Evolutionary conservation across 768 basidiomycete genomes (phyloP).

Genomic region (Rhizopogon salebrosus): DNA sequence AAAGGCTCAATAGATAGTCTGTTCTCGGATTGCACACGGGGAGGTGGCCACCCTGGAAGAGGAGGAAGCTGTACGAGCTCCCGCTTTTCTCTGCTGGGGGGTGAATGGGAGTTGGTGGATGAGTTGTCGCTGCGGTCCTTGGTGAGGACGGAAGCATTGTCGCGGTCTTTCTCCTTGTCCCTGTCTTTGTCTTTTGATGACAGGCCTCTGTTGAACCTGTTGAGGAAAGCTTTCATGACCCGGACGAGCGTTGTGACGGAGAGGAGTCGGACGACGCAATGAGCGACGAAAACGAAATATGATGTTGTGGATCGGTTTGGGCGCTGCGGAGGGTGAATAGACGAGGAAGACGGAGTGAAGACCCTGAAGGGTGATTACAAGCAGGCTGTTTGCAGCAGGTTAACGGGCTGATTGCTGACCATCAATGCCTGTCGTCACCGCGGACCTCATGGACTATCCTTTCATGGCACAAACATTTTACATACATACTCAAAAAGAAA

Average conservation of each 20-base stretch:
- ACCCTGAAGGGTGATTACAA: slow-evolving; percentile 5
- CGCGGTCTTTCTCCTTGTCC: slow-evolving; percentile 39
- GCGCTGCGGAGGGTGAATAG: neutral
- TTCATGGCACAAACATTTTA: neutral
- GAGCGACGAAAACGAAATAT: neutral
- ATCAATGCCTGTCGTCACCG: too few species aligned
- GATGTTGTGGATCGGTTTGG: neutral
- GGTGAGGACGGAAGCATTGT: slow-evolving; percentile 21
- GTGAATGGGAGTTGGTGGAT: slow-evolving; percentile 16
- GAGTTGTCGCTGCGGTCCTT: slow-evolving; percentile 29
- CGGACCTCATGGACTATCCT: neutral
- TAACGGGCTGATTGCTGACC: too few species aligned
- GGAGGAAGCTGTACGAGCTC: slow-evolving; percentile 52
- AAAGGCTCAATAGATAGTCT: slow-evolving; percentile 4
- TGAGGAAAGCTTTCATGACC: slow-evolving; percentile 81
- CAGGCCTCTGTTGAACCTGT: slow-evolving; percentile 63
- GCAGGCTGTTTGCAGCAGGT: neutral
- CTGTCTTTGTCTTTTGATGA: slow-evolving; percentile 52
- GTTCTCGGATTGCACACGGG: slow-evolving; percentile 11
- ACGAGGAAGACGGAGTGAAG: neutral
- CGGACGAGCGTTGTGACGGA: neutral
- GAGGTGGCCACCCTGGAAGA: slow-evolving; percentile 65
- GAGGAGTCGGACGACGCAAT: neutral
- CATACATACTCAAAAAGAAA: neutral
- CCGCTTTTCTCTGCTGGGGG: slow-evolving; percentile 47